Evolutionary conservation across 345 rosid genomes (phyloP).

Genomic region (Melaleuca quinquenervia): DNA sequence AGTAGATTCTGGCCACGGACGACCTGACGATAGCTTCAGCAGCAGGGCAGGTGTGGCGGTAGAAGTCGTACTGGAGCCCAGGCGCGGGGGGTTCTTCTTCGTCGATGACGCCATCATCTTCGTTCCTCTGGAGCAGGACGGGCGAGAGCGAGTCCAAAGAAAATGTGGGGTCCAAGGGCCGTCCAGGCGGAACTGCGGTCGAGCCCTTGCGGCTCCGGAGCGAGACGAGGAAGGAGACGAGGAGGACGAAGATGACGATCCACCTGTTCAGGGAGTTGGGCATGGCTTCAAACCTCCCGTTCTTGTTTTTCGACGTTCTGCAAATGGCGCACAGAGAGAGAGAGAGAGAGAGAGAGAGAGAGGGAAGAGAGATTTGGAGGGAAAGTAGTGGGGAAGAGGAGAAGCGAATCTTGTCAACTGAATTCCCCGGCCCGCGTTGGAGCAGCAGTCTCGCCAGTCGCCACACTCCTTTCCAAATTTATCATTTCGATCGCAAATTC

Average conservation of each 20-base stretch:
- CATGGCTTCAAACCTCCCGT: neutral
- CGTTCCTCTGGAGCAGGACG: neutral
- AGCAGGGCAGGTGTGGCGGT: constrained; percentile 20
- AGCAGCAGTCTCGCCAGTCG: neutral
- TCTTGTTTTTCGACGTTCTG: neutral
- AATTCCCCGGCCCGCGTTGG: neutral
- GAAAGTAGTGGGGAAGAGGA: neutral
- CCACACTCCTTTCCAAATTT: too few species aligned
- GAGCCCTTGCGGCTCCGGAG: neutral
- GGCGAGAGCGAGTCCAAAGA: neutral
- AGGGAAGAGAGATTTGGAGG: neutral
- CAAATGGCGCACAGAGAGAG: neutral
- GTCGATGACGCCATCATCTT: neutral
- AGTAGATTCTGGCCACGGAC: constrained; percentile 11
- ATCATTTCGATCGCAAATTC: too few species aligned
- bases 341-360: neutral
- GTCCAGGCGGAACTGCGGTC: neutral
- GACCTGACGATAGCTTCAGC: constrained; percentile 24
- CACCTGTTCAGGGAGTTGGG: neutral
- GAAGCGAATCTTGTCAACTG: neutral
- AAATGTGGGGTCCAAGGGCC: neutral
- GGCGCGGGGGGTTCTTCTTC: neutral
- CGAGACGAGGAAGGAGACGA: neutral
- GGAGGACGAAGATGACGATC: neutral
- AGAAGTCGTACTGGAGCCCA: constrained; percentile 21